phyloP scores from a whole-genome alignment of 768 basidiomycete genomes.

The Astraeus odoratus region DNA sequence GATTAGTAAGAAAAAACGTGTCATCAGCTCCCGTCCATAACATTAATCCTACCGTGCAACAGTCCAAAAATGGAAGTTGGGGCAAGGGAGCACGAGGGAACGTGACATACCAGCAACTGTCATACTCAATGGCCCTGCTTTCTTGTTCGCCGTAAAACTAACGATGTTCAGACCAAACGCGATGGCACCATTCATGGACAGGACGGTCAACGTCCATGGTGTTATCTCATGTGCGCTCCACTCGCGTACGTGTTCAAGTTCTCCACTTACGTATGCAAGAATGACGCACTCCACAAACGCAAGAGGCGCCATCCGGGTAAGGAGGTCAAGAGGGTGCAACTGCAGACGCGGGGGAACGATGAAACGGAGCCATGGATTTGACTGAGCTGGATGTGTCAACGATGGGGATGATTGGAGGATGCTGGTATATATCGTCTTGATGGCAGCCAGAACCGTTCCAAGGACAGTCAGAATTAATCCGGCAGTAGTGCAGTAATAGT shows the following conservation, averaged over 20 bases:
- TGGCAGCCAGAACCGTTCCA: conserved; percentile 85
- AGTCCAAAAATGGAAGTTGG: background rate
- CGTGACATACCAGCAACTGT: conserved; percentile 69
- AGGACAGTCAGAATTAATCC: conserved; percentile 85
- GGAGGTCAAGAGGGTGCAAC: conserved; percentile 76
- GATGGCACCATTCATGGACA: conserved; percentile 74
- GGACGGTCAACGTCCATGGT: conserved; percentile 37
- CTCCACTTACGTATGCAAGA: conserved; percentile 74
- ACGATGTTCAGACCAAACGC: conserved; percentile 93
- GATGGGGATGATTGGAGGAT: conserved; percentile 50
- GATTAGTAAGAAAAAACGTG: background rate
- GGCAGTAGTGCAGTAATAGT: conserved; percentile 84
- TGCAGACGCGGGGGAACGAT: conserved; percentile 30
- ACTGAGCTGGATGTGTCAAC: conserved; percentile 11
- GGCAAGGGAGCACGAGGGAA: background rate
- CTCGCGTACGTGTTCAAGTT: conserved; percentile 55
- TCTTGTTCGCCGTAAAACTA: conserved; percentile 92
- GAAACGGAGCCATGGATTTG: conserved; percentile 13
- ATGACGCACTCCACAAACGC: conserved; percentile 84
- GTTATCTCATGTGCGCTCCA: conserved; percentile 39
- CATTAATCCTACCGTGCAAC: conserved; percentile 7
- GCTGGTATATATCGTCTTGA: conserved; percentile 92
- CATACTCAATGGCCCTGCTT: conserved; percentile 85
- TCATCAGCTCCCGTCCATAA: background rate
- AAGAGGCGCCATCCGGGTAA: conserved; percentile 86